Base-by-base conservation (phyloP, 75 land plant genomes). In the Adiantum capillusveneris region DNA sequence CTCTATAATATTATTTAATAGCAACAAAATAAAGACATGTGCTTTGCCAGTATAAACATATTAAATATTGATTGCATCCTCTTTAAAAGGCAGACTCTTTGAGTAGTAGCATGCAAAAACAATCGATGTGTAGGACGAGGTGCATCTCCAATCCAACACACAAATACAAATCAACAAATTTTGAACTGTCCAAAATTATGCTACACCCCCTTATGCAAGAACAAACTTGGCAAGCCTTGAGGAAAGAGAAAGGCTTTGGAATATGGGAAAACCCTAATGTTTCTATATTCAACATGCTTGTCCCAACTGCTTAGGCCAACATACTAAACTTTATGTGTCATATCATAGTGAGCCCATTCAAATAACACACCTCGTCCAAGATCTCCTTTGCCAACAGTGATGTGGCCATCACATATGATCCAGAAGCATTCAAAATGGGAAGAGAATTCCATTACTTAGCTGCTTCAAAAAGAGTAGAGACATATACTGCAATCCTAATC, bases 291-390 rank as follows among this genome's bases (percentile, higher is more conserved):
- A 0, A 94, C 98, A 58, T 94, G 98, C 53, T 86, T 94, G 51
- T 94, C 98, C 98, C 98, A 94, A 46, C 98, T 94, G 50, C 98
- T 85, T 29, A 94, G 81, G 7, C 98, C 98, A 25, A 94, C 82
- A 62, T 85, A 94, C 66, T 78, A 82, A 22, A 94, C 85, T 55
- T 71, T 83, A 29, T 65, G 73, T 20, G 83, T 85, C 0, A 87
- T 96, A 55, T 73, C 76, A 0, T 78, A 53, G 67, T 86, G 86
- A 17, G 71, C 69, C 95, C 96, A 94, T 53, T 81, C 79, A 37
- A 79, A 84, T 7, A 86, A 61, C 13, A 81, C 34, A 56, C 84
- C 75, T 63, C 89, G 72, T 43, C 93, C 93, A 48, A 90, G 98
- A 60, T 84, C 79, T n/a, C 84, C 79, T n/a, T 77, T 85, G 0